Evolutionary conservation across 73 alveolate genomes (phyloP).

Genomic region (Paramecium primaurelia): DNA sequence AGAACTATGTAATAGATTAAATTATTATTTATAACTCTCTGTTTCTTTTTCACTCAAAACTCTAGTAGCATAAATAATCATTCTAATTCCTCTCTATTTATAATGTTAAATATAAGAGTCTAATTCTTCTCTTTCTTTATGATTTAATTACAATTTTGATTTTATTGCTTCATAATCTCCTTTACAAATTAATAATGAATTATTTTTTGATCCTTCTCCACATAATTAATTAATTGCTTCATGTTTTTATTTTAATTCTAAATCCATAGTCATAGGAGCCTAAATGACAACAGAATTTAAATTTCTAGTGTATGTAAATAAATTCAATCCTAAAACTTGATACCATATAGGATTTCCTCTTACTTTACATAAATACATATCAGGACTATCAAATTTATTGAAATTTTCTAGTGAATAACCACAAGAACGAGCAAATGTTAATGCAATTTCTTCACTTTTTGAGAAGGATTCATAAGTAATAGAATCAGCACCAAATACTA

Average conservation of each 20-base stretch:
- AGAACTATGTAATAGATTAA: conserved; percentile 32
- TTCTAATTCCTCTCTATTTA: conserved; percentile 52
- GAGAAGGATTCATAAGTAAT: conserved; percentile 22
- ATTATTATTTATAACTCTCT: not conserved
- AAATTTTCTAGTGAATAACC: conserved; percentile 25
- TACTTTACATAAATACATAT: conserved; percentile 31
- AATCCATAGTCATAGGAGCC: not conserved
- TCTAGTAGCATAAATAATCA: conserved; percentile 55
- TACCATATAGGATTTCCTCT: conserved; percentile 3
- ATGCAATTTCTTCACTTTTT: conserved; percentile 36
- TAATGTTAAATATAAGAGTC: not conserved
- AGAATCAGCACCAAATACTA: not conserved
- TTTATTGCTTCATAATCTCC: conserved; percentile 52
- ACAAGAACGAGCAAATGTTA: conserved; percentile 31
- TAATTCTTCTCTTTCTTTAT: conserved; percentile 45
- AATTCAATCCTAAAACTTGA: conserved; percentile 16
- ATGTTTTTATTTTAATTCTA: not conserved
- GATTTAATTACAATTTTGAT: not conserved
- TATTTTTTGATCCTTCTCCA: conserved; percentile 31
- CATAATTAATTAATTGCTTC: conserved; percentile 13
- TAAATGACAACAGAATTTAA: conserved; percentile 1
- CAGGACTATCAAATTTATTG: conserved; percentile 44
- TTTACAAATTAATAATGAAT: conserved; percentile 6
- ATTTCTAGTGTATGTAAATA: not conserved
- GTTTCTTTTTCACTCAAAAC: not conserved